Evolutionary conservation across 768 basidiomycete species (phyloP).

Genomic region (Tephrocybe sp.): DNA sequence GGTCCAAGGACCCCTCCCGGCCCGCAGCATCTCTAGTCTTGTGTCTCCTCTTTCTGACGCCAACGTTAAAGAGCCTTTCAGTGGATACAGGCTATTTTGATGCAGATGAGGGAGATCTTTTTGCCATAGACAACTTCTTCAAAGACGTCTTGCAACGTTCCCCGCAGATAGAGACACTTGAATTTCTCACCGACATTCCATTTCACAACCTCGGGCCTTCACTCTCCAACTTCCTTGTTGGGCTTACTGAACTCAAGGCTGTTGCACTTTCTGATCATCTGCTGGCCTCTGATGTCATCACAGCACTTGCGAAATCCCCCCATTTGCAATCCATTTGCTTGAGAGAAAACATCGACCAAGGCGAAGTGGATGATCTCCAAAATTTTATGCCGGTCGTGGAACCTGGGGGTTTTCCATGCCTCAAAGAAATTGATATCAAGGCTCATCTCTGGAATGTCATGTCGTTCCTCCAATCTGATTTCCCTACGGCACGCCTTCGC

Average conservation of each 20-base stretch:
- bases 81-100: slow-evolving; percentile 4
- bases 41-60: slow-evolving; percentile 13
- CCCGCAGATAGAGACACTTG: slow-evolving; percentile 10
- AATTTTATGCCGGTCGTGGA: slow-evolving; percentile 13
- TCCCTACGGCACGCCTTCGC: slow-evolving; percentile 8
- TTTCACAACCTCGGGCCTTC: slow-evolving; percentile 12
- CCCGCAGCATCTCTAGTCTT: slow-evolving; percentile 10
- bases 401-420: slow-evolving; percentile 8
- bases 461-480: slow-evolving; percentile 5
- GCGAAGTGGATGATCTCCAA: slow-evolving; percentile 8
- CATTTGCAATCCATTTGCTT: slow-evolving; percentile 4
- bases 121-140: slow-evolving; percentile 15
- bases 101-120: slow-evolving; percentile 9
- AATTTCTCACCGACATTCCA: slow-evolving; percentile 7
- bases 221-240: slow-evolving; percentile 8
- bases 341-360: neutral
- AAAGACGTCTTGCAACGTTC: slow-evolving; percentile 10
- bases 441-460: slow-evolving; percentile 12
- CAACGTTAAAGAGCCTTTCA: slow-evolving; percentile 10
- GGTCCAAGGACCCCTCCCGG: slow-evolving; percentile 10
- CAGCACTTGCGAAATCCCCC: slow-evolving; percentile 11
- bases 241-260: neutral
- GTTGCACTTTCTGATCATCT: slow-evolving; percentile 8
- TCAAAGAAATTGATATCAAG: slow-evolving; percentile 8
- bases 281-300: slow-evolving; percentile 12